Percentiles rank a stretch among this genome's conserved stretches.
Conservation (phyloP, 1,284 basidiomycete genomes). For the Microbotryomycetes sp. region DNA sequence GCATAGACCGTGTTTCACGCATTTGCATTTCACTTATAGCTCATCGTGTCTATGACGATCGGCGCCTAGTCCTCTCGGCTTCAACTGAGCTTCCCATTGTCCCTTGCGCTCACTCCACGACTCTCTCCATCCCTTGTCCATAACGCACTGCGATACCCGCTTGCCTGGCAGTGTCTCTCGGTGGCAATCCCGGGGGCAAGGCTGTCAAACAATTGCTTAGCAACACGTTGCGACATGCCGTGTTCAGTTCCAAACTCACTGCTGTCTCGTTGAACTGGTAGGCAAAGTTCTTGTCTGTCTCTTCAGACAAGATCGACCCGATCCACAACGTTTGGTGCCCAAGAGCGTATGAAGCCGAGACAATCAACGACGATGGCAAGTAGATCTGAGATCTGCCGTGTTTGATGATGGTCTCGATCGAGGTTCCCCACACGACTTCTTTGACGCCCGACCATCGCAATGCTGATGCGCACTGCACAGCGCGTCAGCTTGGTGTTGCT, state of each 20-base stretch:
- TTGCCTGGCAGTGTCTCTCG: not conserved
- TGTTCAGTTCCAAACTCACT: not conserved
- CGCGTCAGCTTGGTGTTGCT: not conserved
- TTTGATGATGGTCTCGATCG: constrained; percentile 31
- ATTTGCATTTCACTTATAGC: not conserved
- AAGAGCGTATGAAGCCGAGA: constrained; percentile 33
- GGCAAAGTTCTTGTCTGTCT: constrained; percentile 31
- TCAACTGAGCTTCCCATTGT: constrained; percentile 14
- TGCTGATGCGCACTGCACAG: constrained; percentile 27
- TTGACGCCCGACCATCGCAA: constrained; percentile 34
- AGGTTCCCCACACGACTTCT: constrained; percentile 35
- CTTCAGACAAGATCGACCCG: constrained; percentile 30
- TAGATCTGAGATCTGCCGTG: constrained; percentile 34
- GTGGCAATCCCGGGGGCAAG: constrained; percentile 24
- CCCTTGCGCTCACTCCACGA: constrained; percentile 10
- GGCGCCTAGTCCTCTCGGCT: not conserved
- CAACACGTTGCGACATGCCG: not conserved
- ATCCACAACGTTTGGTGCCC: constrained; percentile 32
- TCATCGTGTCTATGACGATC: constrained; percentile 11
- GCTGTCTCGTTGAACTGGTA: constrained; percentile 35
- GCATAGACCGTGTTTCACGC: not conserved
- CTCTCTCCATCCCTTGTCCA: constrained; percentile 4
- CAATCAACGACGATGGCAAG: constrained; percentile 33
- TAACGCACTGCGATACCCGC: constrained; percentile 7
- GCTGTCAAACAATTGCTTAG: not conserved